Percentiles rank a stretch among this genome's conserved stretches.
These are phyloP conservation scores for Colletotrichum musicola DNA, from an alignment of 2,329 filamentous ascomycete genomes.

Conservation along the genomic window DNA sequence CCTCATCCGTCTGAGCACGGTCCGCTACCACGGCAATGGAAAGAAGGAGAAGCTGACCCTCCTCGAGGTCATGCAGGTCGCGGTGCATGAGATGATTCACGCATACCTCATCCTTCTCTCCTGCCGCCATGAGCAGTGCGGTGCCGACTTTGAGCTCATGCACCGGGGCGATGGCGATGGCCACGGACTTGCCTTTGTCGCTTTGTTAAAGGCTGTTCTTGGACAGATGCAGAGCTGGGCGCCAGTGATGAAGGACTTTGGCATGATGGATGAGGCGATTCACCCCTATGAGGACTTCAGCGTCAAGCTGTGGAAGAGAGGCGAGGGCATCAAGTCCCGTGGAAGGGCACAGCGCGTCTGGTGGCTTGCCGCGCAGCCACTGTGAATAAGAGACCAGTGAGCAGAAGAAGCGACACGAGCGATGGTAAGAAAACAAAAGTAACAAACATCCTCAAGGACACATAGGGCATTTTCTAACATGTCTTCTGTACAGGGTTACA, in stretches of 20 bases:
- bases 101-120: conserved; percentile 35
- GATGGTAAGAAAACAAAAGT: too few species aligned
- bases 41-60: conserved; percentile 40
- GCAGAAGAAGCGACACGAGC: too few species aligned
- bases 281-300: conserved; percentile 35
- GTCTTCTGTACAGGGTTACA: too few species aligned
- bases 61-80: conserved; percentile 46
- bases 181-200: conserved; percentile 35
- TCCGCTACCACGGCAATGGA: conserved; percentile 20
- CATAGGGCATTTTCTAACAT: too few species aligned
- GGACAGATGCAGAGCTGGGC: conserved; percentile 32
- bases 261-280: conserved; percentile 33
- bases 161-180: conserved; percentile 30
- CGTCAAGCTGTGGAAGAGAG: conserved; percentile 33
- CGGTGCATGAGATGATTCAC: conserved; percentile 45
- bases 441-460: too few species aligned
- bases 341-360: conserved; percentile 28
- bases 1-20: conserved; percentile 37
- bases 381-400: not conserved
- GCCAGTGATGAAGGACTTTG: conserved; percentile 17
- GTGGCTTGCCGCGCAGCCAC: conserved; percentile 34
- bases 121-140: conserved; percentile 26
- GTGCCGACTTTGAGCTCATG: conserved; percentile 29
- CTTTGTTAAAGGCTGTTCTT: conserved; percentile 25
- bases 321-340: conserved; percentile 24